Percentiles rank a stretch among this genome's conserved stretches.
These are phyloP conservation scores for Yamadazyma atmosphaerica DNA, from an alignment of 1,139 yeast genomes.

Conservation along the genomic window DNA sequence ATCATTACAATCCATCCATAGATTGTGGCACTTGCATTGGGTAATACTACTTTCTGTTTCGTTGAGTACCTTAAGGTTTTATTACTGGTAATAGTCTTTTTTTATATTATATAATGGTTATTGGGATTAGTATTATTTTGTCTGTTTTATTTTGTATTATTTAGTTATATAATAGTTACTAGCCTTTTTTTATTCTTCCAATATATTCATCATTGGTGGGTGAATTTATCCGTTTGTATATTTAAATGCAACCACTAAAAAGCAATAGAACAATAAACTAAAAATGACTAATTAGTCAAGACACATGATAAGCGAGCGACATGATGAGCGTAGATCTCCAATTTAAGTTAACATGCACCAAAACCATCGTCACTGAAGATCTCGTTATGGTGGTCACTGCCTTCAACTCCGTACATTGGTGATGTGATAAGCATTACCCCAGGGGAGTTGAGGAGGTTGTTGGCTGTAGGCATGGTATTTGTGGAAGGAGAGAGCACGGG, in stretches of 20 bases:
- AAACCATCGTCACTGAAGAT: background rate
- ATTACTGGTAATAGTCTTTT: background rate
- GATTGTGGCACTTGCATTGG: constrained; percentile 1
- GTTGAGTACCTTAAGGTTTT: background rate
- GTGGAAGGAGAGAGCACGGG: background rate
- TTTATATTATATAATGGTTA: constrained; percentile 2
- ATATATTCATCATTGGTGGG: too few species aligned
- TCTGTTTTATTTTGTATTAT: constrained; percentile 2
- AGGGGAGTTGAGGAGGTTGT: background rate
- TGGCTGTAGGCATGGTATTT: background rate
- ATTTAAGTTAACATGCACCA: too few species aligned
- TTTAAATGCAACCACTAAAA: too few species aligned
- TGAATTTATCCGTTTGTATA: too few species aligned
- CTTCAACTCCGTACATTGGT: background rate
- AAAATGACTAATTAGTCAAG: background rate
- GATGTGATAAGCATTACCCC: background rate
- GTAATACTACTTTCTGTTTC: background rate
- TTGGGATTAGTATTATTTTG: constrained; percentile 1
- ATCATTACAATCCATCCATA: background rate
- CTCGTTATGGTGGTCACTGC: background rate
- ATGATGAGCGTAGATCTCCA: too few species aligned
- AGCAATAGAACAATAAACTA: background rate
- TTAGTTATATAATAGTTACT: constrained; percentile 1
- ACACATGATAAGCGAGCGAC: background rate
- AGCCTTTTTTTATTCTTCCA: background rate